Conservation (phyloP, 805 yeast species). For the Starmerella lactis-condensi region DNA sequence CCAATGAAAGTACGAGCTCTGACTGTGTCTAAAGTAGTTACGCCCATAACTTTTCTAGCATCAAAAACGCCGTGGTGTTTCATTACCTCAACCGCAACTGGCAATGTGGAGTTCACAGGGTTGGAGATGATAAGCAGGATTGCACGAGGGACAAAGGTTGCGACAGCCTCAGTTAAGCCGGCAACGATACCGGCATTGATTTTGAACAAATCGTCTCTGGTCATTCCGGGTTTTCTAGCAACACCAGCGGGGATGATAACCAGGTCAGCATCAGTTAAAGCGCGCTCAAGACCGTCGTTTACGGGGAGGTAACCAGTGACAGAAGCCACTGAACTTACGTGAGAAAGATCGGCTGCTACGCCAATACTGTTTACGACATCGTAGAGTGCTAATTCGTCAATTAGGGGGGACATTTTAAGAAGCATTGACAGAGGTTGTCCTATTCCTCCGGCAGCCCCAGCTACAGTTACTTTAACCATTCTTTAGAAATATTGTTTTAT, state of each 20-base stretch:
- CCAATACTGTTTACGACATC: constrained; percentile 77
- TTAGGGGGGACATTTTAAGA: constrained; percentile 47
- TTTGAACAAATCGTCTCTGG: constrained; percentile 73
- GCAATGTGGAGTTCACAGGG: constrained; percentile 88
- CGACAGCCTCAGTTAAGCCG: constrained; percentile 56
- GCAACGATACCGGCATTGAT: constrained; percentile 68
- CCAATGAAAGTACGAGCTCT: constrained; percentile 71
- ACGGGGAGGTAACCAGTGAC: constrained; percentile 43
- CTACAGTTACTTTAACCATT: constrained; percentile 54
- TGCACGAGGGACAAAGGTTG: constrained; percentile 52
- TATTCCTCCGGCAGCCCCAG: constrained; percentile 77
- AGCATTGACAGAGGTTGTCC: constrained; percentile 82
- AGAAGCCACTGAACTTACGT: constrained; percentile 50
- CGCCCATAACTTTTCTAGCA: constrained; percentile 64
- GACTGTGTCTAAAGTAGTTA: constrained; percentile 72
- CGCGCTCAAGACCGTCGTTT: constrained; percentile 45
- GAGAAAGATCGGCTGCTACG: constrained; percentile 74
- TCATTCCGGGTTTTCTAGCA: constrained; percentile 90
- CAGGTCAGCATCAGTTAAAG: constrained; percentile 63
- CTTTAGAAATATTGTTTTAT: no score
- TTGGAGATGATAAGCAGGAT: constrained; percentile 69
- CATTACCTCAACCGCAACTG: constrained; percentile 67
- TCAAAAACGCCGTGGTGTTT: constrained; percentile 48
- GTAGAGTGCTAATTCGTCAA: constrained; percentile 52
- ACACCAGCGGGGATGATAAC: constrained; percentile 85